Evolutionary conservation across 169 alveolate species (phyloP).

Genomic region (Eimeria falciformis): DNA sequence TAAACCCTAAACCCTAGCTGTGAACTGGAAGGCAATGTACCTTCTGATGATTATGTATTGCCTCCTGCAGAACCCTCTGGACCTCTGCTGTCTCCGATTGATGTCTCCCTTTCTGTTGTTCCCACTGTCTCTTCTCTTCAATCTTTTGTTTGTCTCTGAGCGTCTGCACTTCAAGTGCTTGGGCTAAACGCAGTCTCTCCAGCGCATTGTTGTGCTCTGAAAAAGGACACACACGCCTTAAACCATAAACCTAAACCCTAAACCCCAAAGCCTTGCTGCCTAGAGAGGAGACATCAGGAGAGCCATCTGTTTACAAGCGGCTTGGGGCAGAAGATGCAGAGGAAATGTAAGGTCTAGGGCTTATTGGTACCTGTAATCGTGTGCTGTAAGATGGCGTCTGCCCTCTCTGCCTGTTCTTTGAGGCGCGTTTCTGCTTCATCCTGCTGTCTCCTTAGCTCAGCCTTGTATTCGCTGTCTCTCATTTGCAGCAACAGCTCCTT

Average conservation of each 20-base stretch:
- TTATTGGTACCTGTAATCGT: not conserved
- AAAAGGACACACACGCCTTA: not conserved
- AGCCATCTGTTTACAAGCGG: not conserved
- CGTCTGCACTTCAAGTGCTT: not conserved
- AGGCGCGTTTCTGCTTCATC: not conserved
- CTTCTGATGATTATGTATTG: not conserved
- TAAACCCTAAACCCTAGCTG: not conserved
- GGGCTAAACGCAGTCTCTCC: not conserved
- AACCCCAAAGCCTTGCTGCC: slow-evolving; percentile 14
- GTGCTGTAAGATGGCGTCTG: not conserved
- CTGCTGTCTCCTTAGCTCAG: not conserved
- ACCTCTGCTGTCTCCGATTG: not conserved
- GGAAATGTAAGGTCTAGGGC: slow-evolving; percentile 13
- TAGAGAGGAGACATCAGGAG: not conserved
- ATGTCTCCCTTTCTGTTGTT: not conserved
- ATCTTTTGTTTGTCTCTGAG: not conserved
- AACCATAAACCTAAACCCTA: slow-evolving; percentile 1
- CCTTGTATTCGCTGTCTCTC: not conserved
- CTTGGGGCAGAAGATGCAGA: not conserved
- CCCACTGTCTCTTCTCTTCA: not conserved
- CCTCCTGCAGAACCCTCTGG: not conserved
- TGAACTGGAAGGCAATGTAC: not conserved
- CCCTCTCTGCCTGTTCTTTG: not conserved
- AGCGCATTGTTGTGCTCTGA: slow-evolving; percentile 10
- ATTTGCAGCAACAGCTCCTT: slow-evolving; percentile 9